Evolutionary conservation across 2,329 filamentous ascomycete species (phyloP), one percentile per base, ranked within the genome.

Genomic region (Allantophomopsis lycopodina): DNA sequence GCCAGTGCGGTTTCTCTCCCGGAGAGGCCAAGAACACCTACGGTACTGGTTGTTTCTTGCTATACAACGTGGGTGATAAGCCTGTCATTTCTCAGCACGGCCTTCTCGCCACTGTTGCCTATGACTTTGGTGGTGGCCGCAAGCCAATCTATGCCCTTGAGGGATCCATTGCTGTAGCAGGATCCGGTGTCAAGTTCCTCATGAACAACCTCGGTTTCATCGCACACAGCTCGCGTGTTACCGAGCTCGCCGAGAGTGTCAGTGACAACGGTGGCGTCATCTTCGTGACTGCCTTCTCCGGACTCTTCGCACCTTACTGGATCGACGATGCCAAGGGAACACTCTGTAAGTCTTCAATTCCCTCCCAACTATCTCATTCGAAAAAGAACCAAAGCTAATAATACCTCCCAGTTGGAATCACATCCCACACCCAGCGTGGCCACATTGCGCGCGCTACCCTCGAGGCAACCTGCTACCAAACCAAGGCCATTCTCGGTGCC

Each of bases 11-110:
- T 2, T 89, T 89, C 58, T 70, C 68, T 2, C 78, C 82, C 7
- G 84, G 84, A 40, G 68, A 72, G 41, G 84, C 83, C 37, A 89
- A 89, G 66, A 89, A 89, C 58, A 89, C 84, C 1, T 89, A 89
- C 55, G 84, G 84, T 32, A 89, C 84, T 1, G 84, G 84, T 16
- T 88, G 83, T 58, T 91, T 91, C 64, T 61, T 89, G 47, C 72
- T 89, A 6, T 88, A 87, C 62, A 88, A 91, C 53, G 79, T 87
- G 12, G 84, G 84, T 17, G 68, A 77, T 17, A 81, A 84, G 60
- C 83, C 83, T 4, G 82, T 88, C 40, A 77, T 88, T 42, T 89
- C 84, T 0, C 75, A 66, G 20, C 80, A 88, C 54, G 84, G 84
- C 3, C 67, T 91, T 12, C 63, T 89, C 20, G 79, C 78, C 20